Percentiles rank a stretch among this genome's conserved stretches.
Evolutionary conservation across 2,329 filamentous ascomycete species (phyloP).

Genomic region (Didymella keratinophila): DNA sequence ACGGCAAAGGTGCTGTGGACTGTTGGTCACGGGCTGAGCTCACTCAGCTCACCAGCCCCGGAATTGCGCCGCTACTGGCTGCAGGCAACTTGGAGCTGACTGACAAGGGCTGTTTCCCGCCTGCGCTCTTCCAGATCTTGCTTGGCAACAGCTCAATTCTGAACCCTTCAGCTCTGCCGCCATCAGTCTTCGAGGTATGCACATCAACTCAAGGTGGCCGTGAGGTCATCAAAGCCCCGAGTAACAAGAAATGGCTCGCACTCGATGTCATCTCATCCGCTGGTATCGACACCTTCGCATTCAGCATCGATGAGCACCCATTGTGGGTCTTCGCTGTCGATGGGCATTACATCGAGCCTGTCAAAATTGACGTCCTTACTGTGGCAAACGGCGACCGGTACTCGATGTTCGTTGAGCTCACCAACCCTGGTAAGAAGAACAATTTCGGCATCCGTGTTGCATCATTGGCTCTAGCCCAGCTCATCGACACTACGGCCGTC

Average conservation of each 20-base stretch:
- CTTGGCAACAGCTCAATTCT: slow-evolving; percentile 14
- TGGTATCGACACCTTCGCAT: slow-evolving; percentile 55
- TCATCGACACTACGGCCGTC: slow-evolving; percentile 61
- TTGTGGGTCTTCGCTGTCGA: slow-evolving; percentile 65
- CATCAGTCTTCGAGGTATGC: slow-evolving; percentile 51
- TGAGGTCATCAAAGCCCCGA: slow-evolving; percentile 55
- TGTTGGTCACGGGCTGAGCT: slow-evolving; percentile 60
- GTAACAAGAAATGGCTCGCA: slow-evolving; percentile 58
- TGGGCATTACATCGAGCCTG: slow-evolving; percentile 62
- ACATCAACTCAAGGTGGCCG: slow-evolving; percentile 54
- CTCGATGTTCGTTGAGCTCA: slow-evolving; percentile 60
- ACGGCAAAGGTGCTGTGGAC: slow-evolving; percentile 66
- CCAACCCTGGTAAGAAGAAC: slow-evolving; percentile 53
- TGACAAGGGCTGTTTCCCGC: slow-evolving; percentile 55
- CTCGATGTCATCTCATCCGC: slow-evolving; percentile 64
- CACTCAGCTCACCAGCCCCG: slow-evolving; percentile 48
- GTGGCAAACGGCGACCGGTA: slow-evolving; percentile 63
- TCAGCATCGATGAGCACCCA: slow-evolving; percentile 62
- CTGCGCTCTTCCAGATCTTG: slow-evolving; percentile 53
- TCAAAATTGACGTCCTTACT: slow-evolving; percentile 57
- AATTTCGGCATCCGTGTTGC: slow-evolving; percentile 64
- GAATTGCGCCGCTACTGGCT: slow-evolving; percentile 41
- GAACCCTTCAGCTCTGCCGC: slow-evolving; percentile 23
- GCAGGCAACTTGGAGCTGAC: slow-evolving; percentile 48
- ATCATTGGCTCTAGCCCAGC: slow-evolving; percentile 60